These are phyloP conservation scores for Nissolia schottii DNA, from an alignment of 306 rosid genomes.

Conservation along the genomic window DNA sequence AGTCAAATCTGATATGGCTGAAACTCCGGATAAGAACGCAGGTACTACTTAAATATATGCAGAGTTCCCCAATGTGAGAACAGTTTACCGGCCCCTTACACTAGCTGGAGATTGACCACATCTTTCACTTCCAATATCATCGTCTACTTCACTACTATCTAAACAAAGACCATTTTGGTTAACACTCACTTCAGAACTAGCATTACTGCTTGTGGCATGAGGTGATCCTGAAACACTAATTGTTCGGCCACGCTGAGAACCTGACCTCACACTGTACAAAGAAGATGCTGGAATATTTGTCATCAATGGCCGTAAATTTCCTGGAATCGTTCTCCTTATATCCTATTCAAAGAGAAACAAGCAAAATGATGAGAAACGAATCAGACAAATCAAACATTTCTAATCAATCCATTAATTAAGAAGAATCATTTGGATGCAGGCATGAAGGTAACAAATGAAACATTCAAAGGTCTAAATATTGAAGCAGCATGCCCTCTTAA, in stretches of 20 bases:
- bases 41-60: constrained; percentile 26
- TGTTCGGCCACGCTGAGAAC: constrained; percentile 76
- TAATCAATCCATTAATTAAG: neutral
- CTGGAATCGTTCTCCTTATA: constrained; percentile 87
- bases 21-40: constrained; percentile 23
- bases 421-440: neutral
- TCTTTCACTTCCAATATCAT: constrained; percentile 72
- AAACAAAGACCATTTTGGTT: constrained; percentile 84
- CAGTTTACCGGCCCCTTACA: constrained; percentile 51
- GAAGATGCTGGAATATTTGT: constrained; percentile 97
- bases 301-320: constrained; percentile 84
- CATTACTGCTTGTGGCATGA: constrained; percentile 91
- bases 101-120: constrained; percentile 69
- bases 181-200: constrained; percentile 89
- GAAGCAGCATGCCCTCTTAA: neutral
- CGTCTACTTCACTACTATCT: constrained; percentile 71
- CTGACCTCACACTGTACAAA: constrained; percentile 90
- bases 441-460: neutral
- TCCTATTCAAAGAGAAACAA: constrained; percentile 53
- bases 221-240: constrained; percentile 85
- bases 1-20: constrained; percentile 32
- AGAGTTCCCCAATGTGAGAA: neutral
- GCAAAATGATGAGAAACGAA: constrained; percentile 8
- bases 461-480: neutral
- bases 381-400: neutral